Base-by-base conservation (phyloP, 306 rosid species). In the Glycine soja region DNA sequence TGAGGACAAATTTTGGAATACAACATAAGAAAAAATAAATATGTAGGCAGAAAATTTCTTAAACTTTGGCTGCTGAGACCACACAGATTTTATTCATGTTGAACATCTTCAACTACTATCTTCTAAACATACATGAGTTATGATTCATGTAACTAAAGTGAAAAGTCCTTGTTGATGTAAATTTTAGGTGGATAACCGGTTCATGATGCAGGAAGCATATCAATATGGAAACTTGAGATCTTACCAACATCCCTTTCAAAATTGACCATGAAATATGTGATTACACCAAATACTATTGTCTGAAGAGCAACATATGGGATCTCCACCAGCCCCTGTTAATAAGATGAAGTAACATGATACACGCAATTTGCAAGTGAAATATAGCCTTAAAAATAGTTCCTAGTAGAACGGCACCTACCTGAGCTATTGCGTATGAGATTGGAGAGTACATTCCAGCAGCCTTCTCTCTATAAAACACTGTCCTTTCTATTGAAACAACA, bases 401-500 rank as follows among this genome's bases (percentile, higher is more conserved):
- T 36, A 51, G 18, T 40, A 34, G 40, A 54, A 30, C 34, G 50
- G 30, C 36, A 54, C 84, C 77, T 88, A 83, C 97, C 88, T 94
- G 98, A 7, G 97, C 93, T 2, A 79, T 57, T 4, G 97, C 97
- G 83, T 90, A 94, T 14, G 97, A 79, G 16, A 92, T 76, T 9
- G 98, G 92, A 80, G 97, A 94, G 80, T 91, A 94, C 98, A 92
- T 92, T 84, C 98, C 98, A 71, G 97, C 94, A 47, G 98, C 97
- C 84, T 68, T 92, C 85, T 94, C 98, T 43, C 97, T 85, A 74
- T 94, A 94, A 76, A 94, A 94, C 9, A 94, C 98, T 6, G 98
- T 90, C 87, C 98, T 92, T 82, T 92, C 98, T 48, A 92, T 89
- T 8, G 98, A 94, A 85, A 94, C 90, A 68, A 94, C 82, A n/a